These are phyloP conservation scores for Psilocybe cubensis DNA, from an alignment of 768 basidiomycete genomes.

Conservation along the genomic window DNA sequence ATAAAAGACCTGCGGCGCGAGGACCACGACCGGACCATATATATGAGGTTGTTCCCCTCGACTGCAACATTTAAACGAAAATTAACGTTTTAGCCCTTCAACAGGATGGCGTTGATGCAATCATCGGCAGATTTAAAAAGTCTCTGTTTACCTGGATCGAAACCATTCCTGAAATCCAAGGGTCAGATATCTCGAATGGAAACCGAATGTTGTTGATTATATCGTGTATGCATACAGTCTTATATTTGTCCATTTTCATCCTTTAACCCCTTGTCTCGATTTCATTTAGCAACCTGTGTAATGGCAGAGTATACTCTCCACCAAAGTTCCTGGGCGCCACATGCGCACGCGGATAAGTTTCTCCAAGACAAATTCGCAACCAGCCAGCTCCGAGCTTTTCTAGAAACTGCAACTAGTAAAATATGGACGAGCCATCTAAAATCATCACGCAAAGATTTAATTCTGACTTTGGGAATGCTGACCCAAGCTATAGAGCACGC, in stretches of 20 bases:
- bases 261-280: not conserved
- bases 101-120: not conserved
- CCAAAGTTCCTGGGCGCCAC: not conserved
- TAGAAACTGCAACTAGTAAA: conserved; percentile 2
- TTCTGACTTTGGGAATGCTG: not conserved
- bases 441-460: not conserved
- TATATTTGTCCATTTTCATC: not conserved
- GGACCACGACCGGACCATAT: conserved; percentile 4
- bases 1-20: not conserved
- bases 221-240: not conserved
- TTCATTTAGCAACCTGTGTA: not conserved
- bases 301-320: conserved; percentile 7
- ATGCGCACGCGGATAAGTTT: conserved; percentile 4
- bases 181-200: not conserved
- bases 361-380: not conserved
- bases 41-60: not conserved
- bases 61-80: not conserved
- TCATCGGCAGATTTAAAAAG: conserved; percentile 2
- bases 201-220: conserved; percentile 6
- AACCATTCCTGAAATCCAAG: conserved; percentile 4
- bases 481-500: not conserved
- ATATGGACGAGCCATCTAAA: conserved; percentile 4
- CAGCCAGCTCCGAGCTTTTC: conserved; percentile 7
- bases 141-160: conserved; percentile 2
- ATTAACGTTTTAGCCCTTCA: not conserved